Evolutionary conservation across 225 moss, liverwort and hornwort genomes (phyloP).

Genomic region (Polytrichum formosum): DNA sequence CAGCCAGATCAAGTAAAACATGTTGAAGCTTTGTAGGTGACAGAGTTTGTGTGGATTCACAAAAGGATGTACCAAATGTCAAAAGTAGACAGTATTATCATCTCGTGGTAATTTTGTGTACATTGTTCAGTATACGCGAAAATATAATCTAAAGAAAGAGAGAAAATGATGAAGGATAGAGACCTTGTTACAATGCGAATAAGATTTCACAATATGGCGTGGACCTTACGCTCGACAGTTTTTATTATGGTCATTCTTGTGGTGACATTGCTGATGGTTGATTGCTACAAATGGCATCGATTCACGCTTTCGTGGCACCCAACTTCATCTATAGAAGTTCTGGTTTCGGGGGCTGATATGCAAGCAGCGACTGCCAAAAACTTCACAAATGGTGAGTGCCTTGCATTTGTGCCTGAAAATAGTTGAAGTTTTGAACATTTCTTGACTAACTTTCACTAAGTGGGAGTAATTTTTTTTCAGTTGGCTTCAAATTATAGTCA

Average conservation of each 20-base stretch:
- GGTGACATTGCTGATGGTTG: constrained; percentile 28
- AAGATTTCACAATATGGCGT: not conserved
- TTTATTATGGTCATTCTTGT: constrained; percentile 33
- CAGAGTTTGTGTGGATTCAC: too few relatives aligned
- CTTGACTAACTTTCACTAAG: too few relatives aligned
- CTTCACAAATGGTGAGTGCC: not conserved
- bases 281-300: constrained; percentile 37
- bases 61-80: too few relatives aligned
- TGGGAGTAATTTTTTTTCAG: too few relatives aligned
- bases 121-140: too few relatives aligned
- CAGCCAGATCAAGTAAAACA: too few relatives aligned
- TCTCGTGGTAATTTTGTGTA: too few relatives aligned
- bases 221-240: constrained; percentile 38
- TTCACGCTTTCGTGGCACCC: constrained; percentile 32
- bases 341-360: not conserved
- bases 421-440: too few relatives aligned
- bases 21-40: too few relatives aligned
- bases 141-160: not conserved
- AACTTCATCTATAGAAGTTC: not conserved
- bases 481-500: too few relatives aligned
- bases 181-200: not conserved
- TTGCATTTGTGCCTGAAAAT: too few relatives aligned
- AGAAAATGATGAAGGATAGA: not conserved
- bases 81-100: too few relatives aligned
- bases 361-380: not conserved